Evolutionary conservation across 805 yeast genomes (phyloP).

Genomic region (Saccharomycopsis sp.): DNA sequence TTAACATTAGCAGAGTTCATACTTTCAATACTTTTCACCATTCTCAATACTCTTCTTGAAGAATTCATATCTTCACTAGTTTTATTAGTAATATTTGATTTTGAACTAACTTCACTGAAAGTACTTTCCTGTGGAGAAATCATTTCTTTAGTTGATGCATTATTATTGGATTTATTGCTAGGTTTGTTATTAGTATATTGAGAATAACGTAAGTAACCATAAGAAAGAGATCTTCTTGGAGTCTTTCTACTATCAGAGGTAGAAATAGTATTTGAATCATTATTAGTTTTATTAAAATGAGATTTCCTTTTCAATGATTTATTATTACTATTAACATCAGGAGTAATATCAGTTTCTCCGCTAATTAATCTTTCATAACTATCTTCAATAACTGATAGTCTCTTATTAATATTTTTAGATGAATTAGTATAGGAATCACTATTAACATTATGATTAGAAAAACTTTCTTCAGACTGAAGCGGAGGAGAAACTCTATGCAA

Average conservation of each 20-base stretch:
- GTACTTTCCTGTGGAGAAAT: slow-evolving; percentile 2
- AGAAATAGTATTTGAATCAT: neutral
- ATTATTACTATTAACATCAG: too few relatives aligned
- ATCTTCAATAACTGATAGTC: slow-evolving; percentile 13
- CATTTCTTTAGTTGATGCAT: slow-evolving; percentile 1
- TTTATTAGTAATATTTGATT: neutral
- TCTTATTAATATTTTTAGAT: neutral
- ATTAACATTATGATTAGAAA: neutral
- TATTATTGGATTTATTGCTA: slow-evolving; percentile 4
- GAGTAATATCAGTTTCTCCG: neutral
- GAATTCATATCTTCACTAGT: neutral
- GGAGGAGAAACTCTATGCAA: neutral
- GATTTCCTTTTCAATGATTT: neutral
- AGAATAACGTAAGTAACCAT: slow-evolving; percentile 15
- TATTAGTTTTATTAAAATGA: too few relatives aligned
- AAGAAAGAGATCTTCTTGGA: slow-evolving; percentile 8
- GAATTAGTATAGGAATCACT: neutral
- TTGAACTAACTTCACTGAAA: neutral
- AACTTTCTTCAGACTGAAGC: neutral
- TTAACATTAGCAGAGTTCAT: slow-evolving; percentile 8
- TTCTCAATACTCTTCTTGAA: slow-evolving; percentile 8
- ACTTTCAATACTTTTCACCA: slow-evolving; percentile 17
- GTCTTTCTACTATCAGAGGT: neutral
- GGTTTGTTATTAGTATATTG: too few relatives aligned
- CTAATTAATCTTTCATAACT: slow-evolving; percentile 15